Evolutionary conservation across 2,329 filamentous ascomycete species (phyloP).

Genomic region (Fusarium hainanense): DNA sequence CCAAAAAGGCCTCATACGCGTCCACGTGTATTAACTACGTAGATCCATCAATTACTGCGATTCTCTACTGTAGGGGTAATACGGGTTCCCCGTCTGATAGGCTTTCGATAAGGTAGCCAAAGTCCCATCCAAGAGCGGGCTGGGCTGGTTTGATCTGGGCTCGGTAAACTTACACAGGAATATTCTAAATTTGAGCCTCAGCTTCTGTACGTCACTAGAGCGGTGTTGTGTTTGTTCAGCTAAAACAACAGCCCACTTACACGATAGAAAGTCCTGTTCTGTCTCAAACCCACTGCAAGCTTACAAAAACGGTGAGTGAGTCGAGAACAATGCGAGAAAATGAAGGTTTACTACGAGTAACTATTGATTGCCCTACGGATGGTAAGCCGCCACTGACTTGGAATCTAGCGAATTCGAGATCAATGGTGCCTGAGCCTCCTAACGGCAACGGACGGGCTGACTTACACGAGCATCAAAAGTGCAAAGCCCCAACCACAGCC

Average conservation of each 20-base stretch:
- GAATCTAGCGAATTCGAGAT: background rate
- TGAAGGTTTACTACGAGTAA: background rate
- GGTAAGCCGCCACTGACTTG: background rate
- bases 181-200: background rate
- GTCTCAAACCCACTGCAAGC: background rate
- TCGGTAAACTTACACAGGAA: background rate
- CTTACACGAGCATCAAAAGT: background rate
- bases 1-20: slow-evolving; percentile 9
- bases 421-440: background rate
- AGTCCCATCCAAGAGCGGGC: background rate
- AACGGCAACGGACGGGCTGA: background rate
- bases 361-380: background rate
- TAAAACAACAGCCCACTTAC: background rate
- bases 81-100: background rate
- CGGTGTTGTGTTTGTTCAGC: slow-evolving; percentile 2
- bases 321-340: background rate
- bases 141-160: background rate
- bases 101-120: background rate
- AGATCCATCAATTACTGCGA: background rate
- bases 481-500: background rate
- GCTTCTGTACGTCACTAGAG: slow-evolving; percentile 2
- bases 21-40: slow-evolving; percentile 30
- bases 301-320: background rate
- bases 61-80: background rate
- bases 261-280: background rate